Evolutionary conservation across 768 basidiomycete species (phyloP), one percentile per base, ranked within the genome.

Genomic region (Psilocybe sp.): DNA sequence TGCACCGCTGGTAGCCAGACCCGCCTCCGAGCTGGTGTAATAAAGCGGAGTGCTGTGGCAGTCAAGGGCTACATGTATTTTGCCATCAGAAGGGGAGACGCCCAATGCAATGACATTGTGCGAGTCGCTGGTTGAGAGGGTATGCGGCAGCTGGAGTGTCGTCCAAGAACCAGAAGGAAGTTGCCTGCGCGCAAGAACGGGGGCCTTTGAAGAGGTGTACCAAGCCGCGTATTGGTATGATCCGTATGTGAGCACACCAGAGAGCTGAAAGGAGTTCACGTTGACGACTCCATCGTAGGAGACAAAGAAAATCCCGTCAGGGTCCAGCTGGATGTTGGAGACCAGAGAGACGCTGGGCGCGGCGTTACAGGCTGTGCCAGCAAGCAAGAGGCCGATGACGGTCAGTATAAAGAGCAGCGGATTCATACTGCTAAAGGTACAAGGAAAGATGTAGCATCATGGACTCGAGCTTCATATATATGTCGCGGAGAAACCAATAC

Each of bases 261-360:
- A 73, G 11, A 72, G 63, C 44, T 76, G 74, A 65, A 77, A 77
- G 4, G 72, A 73, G 60, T 77, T 70, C 54, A 74, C 70, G 49
- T 76, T 76, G 37, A 77, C 73, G 36, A 77, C 67, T 9, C 74
- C 74, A 48, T 77, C 75, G 46, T 66, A 77, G 1, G 73, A 75
- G 40, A 76, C 58, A 51, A 76, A 77, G 57, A 70, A 77, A 37
- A 76, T 63, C 9, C 74, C 72, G 35, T 67, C 65, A 0, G 66
- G 16, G 47, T 77, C 75, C 12, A 76, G 66, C 20, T 64, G 57
- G 11, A 64, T 67, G 51, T 73, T 73, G 8, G 67, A 64, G 20
- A 69, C 57, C 20, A 73, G 55, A n/a, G 71, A 69, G 20, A 76
- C 72, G 4, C 53, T 62, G 14, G 74, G 75, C 14, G 70, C 75